Evolutionary conservation across 176 grass and related monocot genomes (phyloP), one percentile per base, ranked within the genome.

Genomic region (Raddia distichophylla): DNA sequence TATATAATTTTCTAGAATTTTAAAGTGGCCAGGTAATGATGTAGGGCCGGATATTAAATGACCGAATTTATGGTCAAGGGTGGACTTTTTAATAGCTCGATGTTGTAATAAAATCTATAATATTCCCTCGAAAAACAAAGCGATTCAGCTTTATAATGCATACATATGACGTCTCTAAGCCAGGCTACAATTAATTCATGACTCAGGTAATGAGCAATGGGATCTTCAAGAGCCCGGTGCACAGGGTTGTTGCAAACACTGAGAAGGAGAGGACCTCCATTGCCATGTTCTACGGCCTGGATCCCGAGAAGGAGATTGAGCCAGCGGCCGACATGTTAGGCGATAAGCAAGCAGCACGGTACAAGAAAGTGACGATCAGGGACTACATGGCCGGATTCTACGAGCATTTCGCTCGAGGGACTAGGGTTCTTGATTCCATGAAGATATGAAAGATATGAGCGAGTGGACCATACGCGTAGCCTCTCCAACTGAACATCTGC

Each of bases 191-290:
- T 40, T 40, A 40, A 40, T 14, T 64, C 61, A 14, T 77, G 13
- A 33, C 48, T 46, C 60, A 94, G 92, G 71, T 94, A 46, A 66
- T 89, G 80, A 91, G 67, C 54, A 94, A 94, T 46, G 84, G 64
- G 18, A 77, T 60, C 52, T 82, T 84, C 81, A 87, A 73, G 80
- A 91, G 81, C 67, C 86, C 84, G 2, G 71, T 87, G n/a, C 92
- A 94, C 33, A 65, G 89, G 6, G 92, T 79, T 3, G 49, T 80
- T 48, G 83, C 84, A 1, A 94, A 94, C 1, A 2, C 56, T 0
- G 67, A 71, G 35, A 85, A 65, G 3, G 86, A 89, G 46, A 78
- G 89, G 58, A 67, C 85, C 73, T 91, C 92, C 7, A 3, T 87
- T 14, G 89, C 75, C 22, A 82, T 89, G 80, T 94, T 94, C 65